A percentile compares a stretch with the other conserved stretches of the same genome.
Conservation (phyloP, 2,329 filamentous ascomycete species). For the Pezicula neosporulosa region DNA sequence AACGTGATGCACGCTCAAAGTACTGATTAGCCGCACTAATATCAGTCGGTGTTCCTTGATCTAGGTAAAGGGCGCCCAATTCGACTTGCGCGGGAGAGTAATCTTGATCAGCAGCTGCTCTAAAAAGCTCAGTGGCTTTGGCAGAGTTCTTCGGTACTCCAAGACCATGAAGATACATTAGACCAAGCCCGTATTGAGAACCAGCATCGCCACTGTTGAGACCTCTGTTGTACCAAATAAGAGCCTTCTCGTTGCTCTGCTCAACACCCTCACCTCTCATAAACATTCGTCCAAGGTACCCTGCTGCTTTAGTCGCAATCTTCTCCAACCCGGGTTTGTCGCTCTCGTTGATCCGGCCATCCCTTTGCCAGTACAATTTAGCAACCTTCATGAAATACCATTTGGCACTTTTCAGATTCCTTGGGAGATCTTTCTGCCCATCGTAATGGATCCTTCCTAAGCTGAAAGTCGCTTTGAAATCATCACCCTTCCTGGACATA, state of each 20-base stretch:
- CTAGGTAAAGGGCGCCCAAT: slow-evolving; percentile 65
- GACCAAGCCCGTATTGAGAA: slow-evolving; percentile 65
- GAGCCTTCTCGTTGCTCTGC: slow-evolving; percentile 61
- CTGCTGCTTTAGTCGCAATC: slow-evolving; percentile 65
- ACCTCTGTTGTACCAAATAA: slow-evolving; percentile 66
- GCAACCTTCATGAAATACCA: slow-evolving; percentile 66
- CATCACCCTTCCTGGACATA: slow-evolving; percentile 72
- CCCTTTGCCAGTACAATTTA: slow-evolving; percentile 63
- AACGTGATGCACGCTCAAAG: slow-evolving; percentile 66
- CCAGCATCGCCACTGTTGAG: slow-evolving; percentile 60
- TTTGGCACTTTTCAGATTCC: slow-evolving; percentile 61
- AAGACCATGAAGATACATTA: slow-evolving; percentile 68
- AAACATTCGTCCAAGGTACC: slow-evolving; percentile 70
- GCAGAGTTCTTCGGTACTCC: slow-evolving; percentile 58
- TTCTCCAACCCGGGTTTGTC: slow-evolving; percentile 59
- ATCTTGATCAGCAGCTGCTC: slow-evolving; percentile 65
- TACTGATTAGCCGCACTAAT: slow-evolving; percentile 56
- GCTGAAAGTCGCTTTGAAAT: slow-evolving; percentile 66
- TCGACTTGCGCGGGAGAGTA: slow-evolving; percentile 63
- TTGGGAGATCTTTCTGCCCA: slow-evolving; percentile 56
- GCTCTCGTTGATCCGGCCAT: slow-evolving; percentile 53
- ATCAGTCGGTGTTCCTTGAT: slow-evolving; percentile 50
- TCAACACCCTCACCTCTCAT: slow-evolving; percentile 67
- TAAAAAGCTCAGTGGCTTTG: slow-evolving; percentile 62
- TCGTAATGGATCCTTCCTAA: slow-evolving; percentile 70